Conservation (phyloP, 495 filamentous ascomycete species). For the Penicillium nucicola region DNA sequence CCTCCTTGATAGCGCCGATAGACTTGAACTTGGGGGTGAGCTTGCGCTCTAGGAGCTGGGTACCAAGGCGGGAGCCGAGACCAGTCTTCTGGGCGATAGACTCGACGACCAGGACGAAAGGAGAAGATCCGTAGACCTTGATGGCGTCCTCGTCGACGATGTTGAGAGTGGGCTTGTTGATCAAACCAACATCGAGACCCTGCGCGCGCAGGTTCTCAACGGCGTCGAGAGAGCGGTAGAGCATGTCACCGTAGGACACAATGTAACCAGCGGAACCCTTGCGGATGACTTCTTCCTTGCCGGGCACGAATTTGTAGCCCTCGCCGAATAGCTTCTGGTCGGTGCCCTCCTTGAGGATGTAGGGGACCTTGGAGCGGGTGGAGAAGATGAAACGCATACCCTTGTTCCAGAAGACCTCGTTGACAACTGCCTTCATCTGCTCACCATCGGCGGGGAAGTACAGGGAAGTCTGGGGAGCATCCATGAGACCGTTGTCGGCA, state of each 20-base stretch:
- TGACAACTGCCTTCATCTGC: constrained; percentile 43
- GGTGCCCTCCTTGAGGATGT: constrained; percentile 36
- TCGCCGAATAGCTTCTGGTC: constrained; percentile 35
- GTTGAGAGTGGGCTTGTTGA: constrained; percentile 42
- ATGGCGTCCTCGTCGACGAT: constrained; percentile 39
- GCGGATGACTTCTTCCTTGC: constrained; percentile 39
- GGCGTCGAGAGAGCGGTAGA: constrained; percentile 40
- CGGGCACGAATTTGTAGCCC: constrained; percentile 36
- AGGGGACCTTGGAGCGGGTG: constrained; percentile 39
- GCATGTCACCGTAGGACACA: constrained; percentile 40
- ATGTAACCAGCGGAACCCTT: constrained; percentile 35
- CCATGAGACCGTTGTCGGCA: constrained; percentile 39
- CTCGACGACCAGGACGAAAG: constrained; percentile 36
- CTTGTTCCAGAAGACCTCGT: constrained; percentile 34
- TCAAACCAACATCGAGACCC: constrained; percentile 33
- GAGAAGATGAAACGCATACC: constrained; percentile 41
- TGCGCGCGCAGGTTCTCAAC: constrained; percentile 33
- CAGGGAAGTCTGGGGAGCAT: constrained; percentile 26
- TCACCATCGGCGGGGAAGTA: constrained; percentile 43
- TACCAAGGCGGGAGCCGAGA: constrained; percentile 38
- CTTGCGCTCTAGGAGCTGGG: constrained; percentile 31
- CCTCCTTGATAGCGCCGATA: constrained; percentile 35
- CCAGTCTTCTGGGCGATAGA: constrained; percentile 41
- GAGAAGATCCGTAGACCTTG: constrained; percentile 30
- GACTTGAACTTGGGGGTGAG: constrained; percentile 35